These are phyloP conservation scores for Purshia tridentata DNA, from an alignment of 306 rosid species.

Conservation along the genomic window DNA sequence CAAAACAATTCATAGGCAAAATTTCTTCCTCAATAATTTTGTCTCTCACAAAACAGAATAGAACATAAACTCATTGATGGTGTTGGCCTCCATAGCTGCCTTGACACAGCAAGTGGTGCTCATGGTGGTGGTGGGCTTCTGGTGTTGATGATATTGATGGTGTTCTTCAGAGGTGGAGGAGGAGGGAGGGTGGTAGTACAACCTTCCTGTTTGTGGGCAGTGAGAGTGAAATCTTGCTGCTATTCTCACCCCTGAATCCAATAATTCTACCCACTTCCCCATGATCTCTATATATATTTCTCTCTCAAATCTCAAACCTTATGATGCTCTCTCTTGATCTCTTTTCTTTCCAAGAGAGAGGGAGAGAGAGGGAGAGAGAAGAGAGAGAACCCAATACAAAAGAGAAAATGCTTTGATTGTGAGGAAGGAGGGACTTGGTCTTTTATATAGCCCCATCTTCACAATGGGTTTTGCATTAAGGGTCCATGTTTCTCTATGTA, in stretches of 20 bases:
- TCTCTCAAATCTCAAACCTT: background rate
- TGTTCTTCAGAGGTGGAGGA: slow-evolving; percentile 23
- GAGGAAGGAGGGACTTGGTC: background rate
- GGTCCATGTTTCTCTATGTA: background rate
- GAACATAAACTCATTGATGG: slow-evolving; percentile 25
- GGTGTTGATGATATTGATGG: background rate
- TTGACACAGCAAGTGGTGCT: background rate
- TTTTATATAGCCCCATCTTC: background rate
- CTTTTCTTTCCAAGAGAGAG: background rate
- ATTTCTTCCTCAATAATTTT: background rate
- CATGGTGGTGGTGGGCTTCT: background rate
- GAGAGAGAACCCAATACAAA: background rate
- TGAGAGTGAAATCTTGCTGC: slow-evolving; percentile 56
- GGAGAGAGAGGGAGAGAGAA: background rate
- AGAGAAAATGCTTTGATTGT: background rate
- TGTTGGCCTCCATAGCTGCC: slow-evolving; percentile 21
- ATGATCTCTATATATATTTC: slow-evolving; percentile 8
- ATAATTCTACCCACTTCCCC: slow-evolving; percentile 46
- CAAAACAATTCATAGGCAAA: background rate
- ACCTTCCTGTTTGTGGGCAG: slow-evolving; percentile 55
- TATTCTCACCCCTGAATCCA: slow-evolving; percentile 54
- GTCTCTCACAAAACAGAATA: slow-evolving; percentile 21
- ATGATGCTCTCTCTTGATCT: background rate
- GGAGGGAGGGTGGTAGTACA: slow-evolving; percentile 56
- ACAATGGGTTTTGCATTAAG: background rate